A percentile compares a stretch with the other conserved stretches of the same genome.
phyloP scores from a whole-genome alignment of 352 stramenopile genomes.

The Pythium sp. region DNA sequence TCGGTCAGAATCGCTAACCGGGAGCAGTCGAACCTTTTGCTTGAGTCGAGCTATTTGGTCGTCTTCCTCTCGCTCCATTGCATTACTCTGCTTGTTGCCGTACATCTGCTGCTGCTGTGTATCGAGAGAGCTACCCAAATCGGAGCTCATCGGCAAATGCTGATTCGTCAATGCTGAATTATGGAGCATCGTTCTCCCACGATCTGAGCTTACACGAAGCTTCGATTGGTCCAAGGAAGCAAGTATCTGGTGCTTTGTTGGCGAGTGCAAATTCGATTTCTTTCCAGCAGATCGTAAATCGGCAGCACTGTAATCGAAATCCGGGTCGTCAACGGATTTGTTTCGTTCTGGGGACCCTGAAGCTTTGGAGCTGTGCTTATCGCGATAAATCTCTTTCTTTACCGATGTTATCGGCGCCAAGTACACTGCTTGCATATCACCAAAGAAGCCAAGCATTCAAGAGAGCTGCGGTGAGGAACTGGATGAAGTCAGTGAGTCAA shows the following conservation, averaged over 20 bases:
- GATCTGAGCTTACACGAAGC: not conserved
- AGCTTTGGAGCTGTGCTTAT: constrained; percentile 25
- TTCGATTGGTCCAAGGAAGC: constrained; percentile 4
- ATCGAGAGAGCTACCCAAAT: not conserved
- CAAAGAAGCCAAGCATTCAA: not conserved
- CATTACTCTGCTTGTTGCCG: not conserved
- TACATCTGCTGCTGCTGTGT: not conserved
- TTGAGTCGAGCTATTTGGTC: constrained; percentile 49
- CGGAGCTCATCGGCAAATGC: not conserved
- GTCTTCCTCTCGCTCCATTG: constrained; percentile 17
- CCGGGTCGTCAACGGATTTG: not conserved
- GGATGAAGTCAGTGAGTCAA: too few relatives aligned
- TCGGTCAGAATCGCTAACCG: constrained; percentile 38
- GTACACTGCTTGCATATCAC: constrained; percentile 25
- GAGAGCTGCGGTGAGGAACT: not conserved
- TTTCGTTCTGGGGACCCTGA: not conserved
- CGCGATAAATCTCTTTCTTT: constrained; percentile 38
- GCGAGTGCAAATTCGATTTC: not conserved
- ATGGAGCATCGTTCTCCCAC: not conserved
- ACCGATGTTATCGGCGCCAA: constrained; percentile 34
- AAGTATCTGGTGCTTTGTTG: constrained; percentile 4
- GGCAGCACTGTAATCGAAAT: not conserved
- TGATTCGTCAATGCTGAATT: not conserved
- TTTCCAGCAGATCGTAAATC: not conserved
- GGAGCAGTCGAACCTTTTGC: constrained; percentile 35